Base-by-base conservation (phyloP, 768 basidiomycete species). In the Tulasnella sp. region DNA sequence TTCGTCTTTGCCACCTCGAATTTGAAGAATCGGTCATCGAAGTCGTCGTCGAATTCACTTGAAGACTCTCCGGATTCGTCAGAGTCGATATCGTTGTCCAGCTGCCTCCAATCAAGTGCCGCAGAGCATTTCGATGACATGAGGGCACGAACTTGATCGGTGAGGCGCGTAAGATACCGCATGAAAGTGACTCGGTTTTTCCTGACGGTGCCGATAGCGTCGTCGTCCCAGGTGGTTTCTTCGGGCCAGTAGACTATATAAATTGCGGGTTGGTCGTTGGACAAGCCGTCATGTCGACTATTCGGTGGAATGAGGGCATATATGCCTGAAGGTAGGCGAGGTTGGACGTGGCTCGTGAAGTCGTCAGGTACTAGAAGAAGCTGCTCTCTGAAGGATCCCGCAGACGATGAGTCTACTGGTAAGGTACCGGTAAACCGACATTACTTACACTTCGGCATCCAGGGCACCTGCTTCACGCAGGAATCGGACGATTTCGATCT, bases 211-310 rank as follows among this genome's bases (percentile, higher is more conserved):
- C 21, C 39, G 29, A 12, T 11, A 25, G 77, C 73, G 12, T 69
- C 66, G 63, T 81, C 78, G 32, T 75, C 64, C 81, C 81, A 82
- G 8, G 53, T 56, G 11, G 32, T 15, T 3, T 58, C 48, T 19
- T 83, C 78, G 0, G 80, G 80, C 81, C 82, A 83, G 54, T 77
- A 81, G 6, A 82, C 61, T 8, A 78, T 71, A 50, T 76, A 78
- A 6, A 76, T 21, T 25, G n/a, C n/a, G n/a, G n/a, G n/a, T n/a
- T n/a, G n/a, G n/a, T n/a, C n/a, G n/a, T n/a, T n/a, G n/a, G n/a
- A n/a, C n/a, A n/a, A n/a, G n/a, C n/a, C n/a, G n/a, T n/a, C n/a
- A n/a, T n/a, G n/a, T n/a, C n/a, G n/a, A n/a, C 19, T 14, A 19
- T 48, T 53, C 21, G 23, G 31, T n/a, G 42, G 41, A 45, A 29